phyloP scores from a whole-genome alignment of 1,139 yeast genomes.

The Kluyveromyces marxianus region DNA sequence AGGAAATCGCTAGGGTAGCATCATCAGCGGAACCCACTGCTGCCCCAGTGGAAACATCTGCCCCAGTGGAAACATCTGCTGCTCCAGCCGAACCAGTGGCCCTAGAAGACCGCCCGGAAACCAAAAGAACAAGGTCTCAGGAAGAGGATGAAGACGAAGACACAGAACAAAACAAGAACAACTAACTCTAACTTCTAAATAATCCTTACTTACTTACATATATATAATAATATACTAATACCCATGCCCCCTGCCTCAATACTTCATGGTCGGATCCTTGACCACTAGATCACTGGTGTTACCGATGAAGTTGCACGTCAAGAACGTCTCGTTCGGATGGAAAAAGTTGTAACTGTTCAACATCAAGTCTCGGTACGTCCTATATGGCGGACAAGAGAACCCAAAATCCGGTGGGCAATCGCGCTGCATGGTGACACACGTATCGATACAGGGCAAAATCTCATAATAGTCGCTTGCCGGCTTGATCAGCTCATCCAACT shows the following conservation, averaged over 20 bases:
- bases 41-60: background rate
- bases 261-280: background rate
- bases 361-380: slow-evolving; percentile 32
- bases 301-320: slow-evolving; percentile 48
- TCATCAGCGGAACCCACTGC: slow-evolving; percentile 7
- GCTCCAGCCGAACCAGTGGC: background rate
- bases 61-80: background rate
- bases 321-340: slow-evolving; percentile 21
- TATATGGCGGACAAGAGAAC: slow-evolving; percentile 57
- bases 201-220: background rate
- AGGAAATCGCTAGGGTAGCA: slow-evolving; percentile 22
- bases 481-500: slow-evolving; percentile 45
- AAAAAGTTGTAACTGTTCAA: slow-evolving; percentile 45
- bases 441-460: slow-evolving; percentile 75
- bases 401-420: slow-evolving; percentile 77
- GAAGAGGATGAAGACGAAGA: too few species aligned
- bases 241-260: background rate
- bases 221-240: too few species aligned
- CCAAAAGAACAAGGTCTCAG: too few species aligned
- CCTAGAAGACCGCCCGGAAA: too few species aligned
- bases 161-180: too few species aligned
- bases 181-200: too few species aligned
- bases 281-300: slow-evolving; percentile 12
- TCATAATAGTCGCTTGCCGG: slow-evolving; percentile 68
- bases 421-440: slow-evolving; percentile 70